Evolutionary conservation across 257 asterid species (phyloP).

Genomic region (Plectranthus barbatus): DNA sequence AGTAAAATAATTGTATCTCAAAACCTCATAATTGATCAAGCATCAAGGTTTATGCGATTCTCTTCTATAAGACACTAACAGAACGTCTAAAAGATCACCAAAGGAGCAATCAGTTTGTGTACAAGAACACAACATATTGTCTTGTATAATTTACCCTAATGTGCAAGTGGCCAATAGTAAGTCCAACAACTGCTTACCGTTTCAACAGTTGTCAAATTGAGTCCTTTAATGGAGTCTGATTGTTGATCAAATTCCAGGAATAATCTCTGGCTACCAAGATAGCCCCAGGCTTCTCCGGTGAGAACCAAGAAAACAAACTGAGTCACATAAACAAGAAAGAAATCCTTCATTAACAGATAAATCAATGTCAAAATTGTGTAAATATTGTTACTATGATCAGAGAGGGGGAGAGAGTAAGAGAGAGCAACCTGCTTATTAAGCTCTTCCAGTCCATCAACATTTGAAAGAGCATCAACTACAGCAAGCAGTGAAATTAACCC

Average conservation of each 20-base stretch:
- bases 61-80: not conserved
- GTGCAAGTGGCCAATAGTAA: not conserved
- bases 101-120: not conserved
- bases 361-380: not conserved
- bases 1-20: not conserved
- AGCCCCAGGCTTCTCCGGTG: constrained; percentile 99
- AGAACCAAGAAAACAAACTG: constrained; percentile 86
- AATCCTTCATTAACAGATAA: not conserved
- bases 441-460: constrained; percentile 43
- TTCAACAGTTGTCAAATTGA: constrained; percentile 62
- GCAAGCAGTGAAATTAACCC: constrained; percentile 90
- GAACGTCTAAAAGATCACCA: not conserved
- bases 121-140: constrained; percentile 8
- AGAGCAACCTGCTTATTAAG: constrained; percentile 73
- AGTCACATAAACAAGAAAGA: constrained; percentile 16
- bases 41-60: not conserved
- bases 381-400: too few relatives aligned
- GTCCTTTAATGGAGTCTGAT: constrained; percentile 63
- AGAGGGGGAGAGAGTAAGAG: not conserved
- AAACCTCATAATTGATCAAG: not conserved
- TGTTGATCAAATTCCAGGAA: constrained; percentile 73
- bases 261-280: constrained; percentile 90
- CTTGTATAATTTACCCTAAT: not conserved
- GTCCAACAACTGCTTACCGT: constrained; percentile 33
- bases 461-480: constrained; percentile 88